A percentile compares a stretch with the other conserved stretches of the same genome.
Evolutionary conservation across 2,329 filamentous ascomycete genomes (phyloP).

Genomic region (Pestalotiopsis sp.): DNA sequence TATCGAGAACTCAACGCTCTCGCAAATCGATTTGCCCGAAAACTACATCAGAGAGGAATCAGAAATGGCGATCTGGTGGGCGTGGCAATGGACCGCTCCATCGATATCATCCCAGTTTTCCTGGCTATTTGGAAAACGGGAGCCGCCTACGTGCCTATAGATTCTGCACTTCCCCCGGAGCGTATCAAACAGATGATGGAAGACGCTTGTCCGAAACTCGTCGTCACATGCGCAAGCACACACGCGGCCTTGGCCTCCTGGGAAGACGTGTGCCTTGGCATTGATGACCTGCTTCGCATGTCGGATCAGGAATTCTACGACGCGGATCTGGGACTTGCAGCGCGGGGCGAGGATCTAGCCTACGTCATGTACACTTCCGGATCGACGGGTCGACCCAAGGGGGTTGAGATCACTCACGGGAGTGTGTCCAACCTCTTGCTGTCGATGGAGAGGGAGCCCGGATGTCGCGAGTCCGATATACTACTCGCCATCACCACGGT

Average conservation of each 20-base stretch:
- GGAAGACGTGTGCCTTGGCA: constrained; percentile 20
- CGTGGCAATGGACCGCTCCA: constrained; percentile 28
- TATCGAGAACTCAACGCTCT: constrained; percentile 24
- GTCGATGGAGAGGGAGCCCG: constrained; percentile 27
- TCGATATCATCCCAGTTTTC: constrained; percentile 26
- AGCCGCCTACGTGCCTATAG: constrained; percentile 34
- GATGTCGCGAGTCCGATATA: constrained; percentile 25
- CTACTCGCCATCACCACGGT: constrained; percentile 32
- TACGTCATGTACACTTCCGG: constrained; percentile 37
- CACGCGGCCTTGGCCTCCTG: constrained; percentile 17
- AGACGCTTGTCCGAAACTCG: constrained; percentile 27
- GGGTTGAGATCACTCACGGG: constrained; percentile 34
- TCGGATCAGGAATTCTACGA: constrained; percentile 2
- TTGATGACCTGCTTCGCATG: constrained; percentile 19
- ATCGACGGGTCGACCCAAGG: constrained; percentile 39
- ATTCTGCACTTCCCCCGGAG: constrained; percentile 29
- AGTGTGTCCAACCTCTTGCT: constrained; percentile 23
- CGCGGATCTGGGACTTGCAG: constrained; percentile 13
- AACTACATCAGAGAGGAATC: constrained; percentile 21
- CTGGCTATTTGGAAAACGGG: constrained; percentile 31
- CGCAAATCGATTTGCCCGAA: constrained; percentile 24
- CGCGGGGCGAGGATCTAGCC: constrained; percentile 26
- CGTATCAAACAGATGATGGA: constrained; percentile 31
- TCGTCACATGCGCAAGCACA: constrained; percentile 19
- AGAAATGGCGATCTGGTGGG: constrained; percentile 27